phyloP scores from a whole-genome alignment of 192 early-diverging fungal species.

The Coemansia sp. region DNA sequence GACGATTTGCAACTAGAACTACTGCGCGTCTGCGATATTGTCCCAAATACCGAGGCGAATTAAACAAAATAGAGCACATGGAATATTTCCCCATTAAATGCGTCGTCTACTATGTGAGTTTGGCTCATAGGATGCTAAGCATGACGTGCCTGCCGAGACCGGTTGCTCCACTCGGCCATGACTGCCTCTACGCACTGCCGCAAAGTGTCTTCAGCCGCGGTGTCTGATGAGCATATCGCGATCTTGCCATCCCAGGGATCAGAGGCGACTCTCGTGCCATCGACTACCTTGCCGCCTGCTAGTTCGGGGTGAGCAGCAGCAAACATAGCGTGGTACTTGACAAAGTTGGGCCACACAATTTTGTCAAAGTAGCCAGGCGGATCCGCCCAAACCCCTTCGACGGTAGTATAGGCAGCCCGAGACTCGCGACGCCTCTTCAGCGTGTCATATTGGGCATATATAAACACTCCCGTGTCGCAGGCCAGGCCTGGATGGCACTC shows the following conservation, averaged over 20 bases:
- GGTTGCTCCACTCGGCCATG: slow-evolving; percentile 14
- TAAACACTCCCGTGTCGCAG: slow-evolving; percentile 35
- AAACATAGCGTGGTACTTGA: slow-evolving; percentile 36
- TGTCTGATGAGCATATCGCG: slow-evolving; percentile 43
- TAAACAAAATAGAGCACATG: not conserved
- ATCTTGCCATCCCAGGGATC: not conserved
- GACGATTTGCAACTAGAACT: slow-evolving; percentile 37
- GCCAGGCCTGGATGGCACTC: slow-evolving; percentile 43
- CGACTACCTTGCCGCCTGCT: not conserved
- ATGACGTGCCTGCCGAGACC: not conserved
- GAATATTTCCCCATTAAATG: not conserved
- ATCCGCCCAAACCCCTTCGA: slow-evolving; percentile 78
- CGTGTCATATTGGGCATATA: slow-evolving; percentile 63
- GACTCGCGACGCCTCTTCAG: slow-evolving; percentile 67
- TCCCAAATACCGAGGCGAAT: not conserved
- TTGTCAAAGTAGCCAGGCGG: slow-evolving; percentile 78
- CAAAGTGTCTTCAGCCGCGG: slow-evolving; percentile 17
- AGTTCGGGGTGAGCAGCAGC: slow-evolving; percentile 19
- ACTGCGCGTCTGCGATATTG: slow-evolving; percentile 24
- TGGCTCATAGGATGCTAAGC: too few species aligned
- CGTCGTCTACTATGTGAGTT: not conserved
- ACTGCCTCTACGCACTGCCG: slow-evolving; percentile 15
- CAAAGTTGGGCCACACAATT: slow-evolving; percentile 79
- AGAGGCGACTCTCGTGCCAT: not conserved
- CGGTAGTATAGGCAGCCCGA: slow-evolving; percentile 73